These are phyloP conservation scores for Novymonas esmeraldas DNA, from an alignment of 208 protist genomes.

Conservation along the genomic window DNA sequence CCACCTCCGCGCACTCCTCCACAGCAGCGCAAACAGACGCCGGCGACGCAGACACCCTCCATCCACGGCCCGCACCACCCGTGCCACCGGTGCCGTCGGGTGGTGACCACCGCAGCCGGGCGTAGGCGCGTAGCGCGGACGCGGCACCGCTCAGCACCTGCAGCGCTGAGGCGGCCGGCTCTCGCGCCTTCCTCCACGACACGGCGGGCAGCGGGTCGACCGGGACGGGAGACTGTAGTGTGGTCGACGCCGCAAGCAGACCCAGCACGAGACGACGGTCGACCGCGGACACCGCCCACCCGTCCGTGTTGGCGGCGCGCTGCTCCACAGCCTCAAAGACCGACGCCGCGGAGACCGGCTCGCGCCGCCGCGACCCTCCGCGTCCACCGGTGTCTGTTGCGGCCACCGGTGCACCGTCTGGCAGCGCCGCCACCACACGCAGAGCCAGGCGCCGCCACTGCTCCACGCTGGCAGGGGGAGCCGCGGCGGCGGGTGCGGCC, in stretches of 20 bases:
- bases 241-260: background rate
- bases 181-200: background rate
- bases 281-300: conserved; percentile 14
- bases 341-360: background rate
- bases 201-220: background rate
- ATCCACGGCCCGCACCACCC: background rate
- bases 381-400: background rate
- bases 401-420: no score
- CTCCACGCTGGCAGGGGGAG: background rate
- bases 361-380: background rate
- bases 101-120: conserved; percentile 15
- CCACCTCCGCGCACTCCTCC: conserved; percentile 10
- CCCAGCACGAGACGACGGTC: conserved; percentile 1
- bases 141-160: background rate
- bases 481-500: background rate
- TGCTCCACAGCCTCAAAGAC: conserved; percentile 14
- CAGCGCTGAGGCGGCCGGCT: background rate
- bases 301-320: background rate
- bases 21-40: background rate
- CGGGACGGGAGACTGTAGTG: no score
- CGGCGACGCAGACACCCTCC: background rate
- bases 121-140: conserved; percentile 9
- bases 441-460: conserved; percentile 24
- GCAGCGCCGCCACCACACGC: background rate
- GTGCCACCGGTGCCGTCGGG: background rate